Percentiles rank a stretch among this genome's conserved stretches.
Evolutionary conservation across 371 early-diverging fungal genomes (phyloP).

Genomic region (Rhizomucor pusillus): DNA sequence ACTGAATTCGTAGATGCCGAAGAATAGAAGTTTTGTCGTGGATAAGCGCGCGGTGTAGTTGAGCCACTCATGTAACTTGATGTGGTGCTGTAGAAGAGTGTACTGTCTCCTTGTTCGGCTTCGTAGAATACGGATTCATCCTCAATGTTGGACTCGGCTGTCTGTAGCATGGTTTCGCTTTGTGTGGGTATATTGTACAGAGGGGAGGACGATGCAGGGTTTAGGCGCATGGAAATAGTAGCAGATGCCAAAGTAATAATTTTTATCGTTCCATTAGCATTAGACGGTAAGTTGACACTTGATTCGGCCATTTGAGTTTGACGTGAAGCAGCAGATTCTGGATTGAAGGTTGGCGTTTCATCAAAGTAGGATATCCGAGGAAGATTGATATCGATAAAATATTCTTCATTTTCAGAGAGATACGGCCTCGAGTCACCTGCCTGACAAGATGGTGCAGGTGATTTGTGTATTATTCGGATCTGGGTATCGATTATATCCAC

Average conservation of each 20-base stretch:
- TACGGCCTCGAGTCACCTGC: neutral
- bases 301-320: conserved; percentile 22
- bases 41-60: conserved; percentile 24
- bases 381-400: conserved; percentile 56
- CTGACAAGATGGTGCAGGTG: conserved; percentile 18
- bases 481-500: conserved; percentile 52
- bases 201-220: neutral
- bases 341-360: conserved; percentile 55
- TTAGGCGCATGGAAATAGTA: conserved; percentile 35
- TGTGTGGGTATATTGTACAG: conserved; percentile 20
- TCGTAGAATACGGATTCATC: conserved; percentile 35
- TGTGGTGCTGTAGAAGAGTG: conserved; percentile 7
- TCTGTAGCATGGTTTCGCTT: conserved; percentile 22
- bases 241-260: conserved; percentile 39
- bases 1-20: neutral
- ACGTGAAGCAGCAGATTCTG: neutral
- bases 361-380: conserved; percentile 59
- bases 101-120: conserved; percentile 17
- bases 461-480: conserved; percentile 54
- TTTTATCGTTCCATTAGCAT: conserved; percentile 39
- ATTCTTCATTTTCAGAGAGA: conserved; percentile 22
- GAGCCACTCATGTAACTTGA: conserved; percentile 33
- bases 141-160: conserved; percentile 2
- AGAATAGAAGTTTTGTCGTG: neutral
- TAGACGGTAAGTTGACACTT: conserved; percentile 35